Evolutionary conservation across 2,329 filamentous ascomycete species (phyloP), one percentile per base, ranked within the genome.

Genomic region (Penicillium palitans): DNA sequence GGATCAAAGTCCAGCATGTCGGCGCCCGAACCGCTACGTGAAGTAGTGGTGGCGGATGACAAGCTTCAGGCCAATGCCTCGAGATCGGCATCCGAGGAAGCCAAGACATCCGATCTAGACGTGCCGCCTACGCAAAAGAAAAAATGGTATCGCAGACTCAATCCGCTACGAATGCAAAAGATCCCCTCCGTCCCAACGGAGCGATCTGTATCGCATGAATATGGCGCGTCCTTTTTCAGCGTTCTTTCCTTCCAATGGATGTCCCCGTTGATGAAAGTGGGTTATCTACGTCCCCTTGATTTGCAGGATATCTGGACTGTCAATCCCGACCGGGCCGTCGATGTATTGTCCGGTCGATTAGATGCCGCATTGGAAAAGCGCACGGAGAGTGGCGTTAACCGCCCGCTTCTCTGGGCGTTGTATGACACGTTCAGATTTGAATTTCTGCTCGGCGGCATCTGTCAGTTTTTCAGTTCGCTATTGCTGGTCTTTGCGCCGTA

Each of bases 181-280:
- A 76, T 76, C 40, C 84, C 85, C n/a, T 82, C 84, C 2, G 73
- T 87, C 2, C 85, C 85, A 1, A 72, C 81, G 27, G 76, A 82
- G 65, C 76, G 84, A 31, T 69, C 69, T 10, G 74, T 81, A 0
- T 92, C 86, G 6, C 84, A 83, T 61, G 93, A 97, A 76, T 81
- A 91, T 71, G 81, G 79, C 4, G 93, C 93, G 6, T 79, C 83
- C 2, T 88, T 92, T 69, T 83, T 95, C 62, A 96, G 90, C 76
- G 73, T 81, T 57, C 73, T 96, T 24, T 89, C 88, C 4, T 98
- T 96, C 71, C 86, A 91, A 72, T 98, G 93, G 93, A 93, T 97
- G 82, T 86, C 87, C 0, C 88, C 91, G 1, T 72, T 98, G 55
- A 98, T 98, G 93, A 82, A 77, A 62, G 84, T 87, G 40, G 95